These are phyloP conservation scores for Phytophthora capsici DNA, from an alignment of 352 stramenopile species.

Conservation along the genomic window DNA sequence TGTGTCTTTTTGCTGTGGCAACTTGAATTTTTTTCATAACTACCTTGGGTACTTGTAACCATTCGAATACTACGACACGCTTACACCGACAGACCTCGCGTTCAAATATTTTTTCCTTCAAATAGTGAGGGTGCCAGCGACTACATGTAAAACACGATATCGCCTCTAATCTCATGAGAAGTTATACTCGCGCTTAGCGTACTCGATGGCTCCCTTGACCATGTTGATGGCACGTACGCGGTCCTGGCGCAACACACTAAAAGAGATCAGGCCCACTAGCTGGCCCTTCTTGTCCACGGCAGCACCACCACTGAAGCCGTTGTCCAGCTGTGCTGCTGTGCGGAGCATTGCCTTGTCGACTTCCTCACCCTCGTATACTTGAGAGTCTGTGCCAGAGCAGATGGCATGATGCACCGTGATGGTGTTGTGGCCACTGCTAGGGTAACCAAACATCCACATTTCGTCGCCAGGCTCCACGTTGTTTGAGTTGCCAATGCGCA, in stretches of 20 bases:
- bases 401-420: conserved; percentile 92
- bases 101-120: conserved; percentile 15
- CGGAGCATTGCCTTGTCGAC: conserved; percentile 89
- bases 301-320: conserved; percentile 85
- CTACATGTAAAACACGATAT: conserved; percentile 13
- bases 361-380: conserved; percentile 86
- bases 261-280: conserved; percentile 87
- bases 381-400: conserved; percentile 87
- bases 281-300: conserved; percentile 88
- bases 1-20: too few relatives aligned
- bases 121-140: conserved; percentile 11
- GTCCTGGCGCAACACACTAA: conserved; percentile 86
- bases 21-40: conserved; percentile 17
- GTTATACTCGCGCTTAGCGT: conserved; percentile 81
- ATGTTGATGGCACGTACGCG: conserved; percentile 90
- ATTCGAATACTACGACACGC: conserved; percentile 40
- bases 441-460: conserved; percentile 93
- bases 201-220: conserved; percentile 87
- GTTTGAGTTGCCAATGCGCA: conserved; percentile 88
- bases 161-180: conserved; percentile 49
- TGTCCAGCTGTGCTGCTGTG: conserved; percentile 85
- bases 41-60: conserved; percentile 28
- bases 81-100: conserved; percentile 25
- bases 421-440: conserved; percentile 88
- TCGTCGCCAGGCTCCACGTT: conserved; percentile 89